Conservation (phyloP, 177 flowering plant species). For the Vitis hybrid region DNA sequence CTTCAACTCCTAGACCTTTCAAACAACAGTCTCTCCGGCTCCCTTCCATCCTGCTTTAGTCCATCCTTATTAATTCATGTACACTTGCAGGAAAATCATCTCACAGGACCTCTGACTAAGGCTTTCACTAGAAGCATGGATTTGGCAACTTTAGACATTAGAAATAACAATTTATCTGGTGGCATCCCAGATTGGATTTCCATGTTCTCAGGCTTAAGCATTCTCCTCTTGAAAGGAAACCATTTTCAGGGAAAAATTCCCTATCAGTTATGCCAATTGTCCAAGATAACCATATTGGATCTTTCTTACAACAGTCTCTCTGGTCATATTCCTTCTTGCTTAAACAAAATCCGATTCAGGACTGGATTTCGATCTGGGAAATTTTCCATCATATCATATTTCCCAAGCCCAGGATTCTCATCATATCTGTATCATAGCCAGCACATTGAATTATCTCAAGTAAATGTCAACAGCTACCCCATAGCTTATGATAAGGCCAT, state of each 20-base stretch:
- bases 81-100: neutral
- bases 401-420: too few relatives aligned
- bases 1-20: slow-evolving; percentile 7
- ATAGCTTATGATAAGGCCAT: neutral
- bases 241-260: slow-evolving; percentile 8
- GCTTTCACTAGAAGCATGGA: neutral
- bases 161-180: slow-evolving; percentile 7
- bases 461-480: too few relatives aligned
- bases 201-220: neutral
- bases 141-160: slow-evolving; percentile 5
- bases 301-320: slow-evolving; percentile 10
- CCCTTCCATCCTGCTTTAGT: slow-evolving; percentile 4
- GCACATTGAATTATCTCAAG: too few relatives aligned
- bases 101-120: neutral
- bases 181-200: slow-evolving; percentile 8
- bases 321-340: slow-evolving; percentile 1
- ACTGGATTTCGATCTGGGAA: too few relatives aligned
- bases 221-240: slow-evolving; percentile 10
- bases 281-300: slow-evolving; percentile 7
- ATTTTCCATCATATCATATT: too few relatives aligned
- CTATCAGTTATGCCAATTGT: slow-evolving; percentile 6
- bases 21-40: slow-evolving; percentile 3
- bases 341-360: too few relatives aligned
- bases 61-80: neutral
- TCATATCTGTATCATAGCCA: too few relatives aligned